Conservation (phyloP, 345 rosid genomes). For the Viola odorata region DNA sequence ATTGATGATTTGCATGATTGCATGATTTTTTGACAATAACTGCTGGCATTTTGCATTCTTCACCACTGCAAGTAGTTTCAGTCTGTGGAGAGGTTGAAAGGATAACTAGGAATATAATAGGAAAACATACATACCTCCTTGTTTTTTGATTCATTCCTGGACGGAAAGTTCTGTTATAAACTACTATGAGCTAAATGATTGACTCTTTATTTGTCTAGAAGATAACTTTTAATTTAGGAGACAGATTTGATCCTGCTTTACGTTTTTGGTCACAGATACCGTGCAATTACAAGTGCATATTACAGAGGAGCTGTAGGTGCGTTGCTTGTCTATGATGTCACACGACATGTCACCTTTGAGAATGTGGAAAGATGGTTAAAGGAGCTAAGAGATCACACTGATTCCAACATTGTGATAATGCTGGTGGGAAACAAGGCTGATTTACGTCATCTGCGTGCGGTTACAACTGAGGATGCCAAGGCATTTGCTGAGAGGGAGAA, state of each 20-base stretch:
- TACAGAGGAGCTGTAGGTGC: constrained; percentile 28
- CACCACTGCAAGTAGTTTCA: background rate
- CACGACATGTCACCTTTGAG: constrained; percentile 26
- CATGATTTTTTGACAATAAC: no score
- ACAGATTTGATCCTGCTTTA: constrained; percentile 1
- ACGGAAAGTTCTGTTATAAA: background rate
- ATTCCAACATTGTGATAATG: constrained; percentile 25
- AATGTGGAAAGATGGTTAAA: constrained; percentile 29
- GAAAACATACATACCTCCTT: background rate
- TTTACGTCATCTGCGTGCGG: constrained; percentile 23
- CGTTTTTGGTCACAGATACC: constrained; percentile 14
- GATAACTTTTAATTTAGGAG: background rate
- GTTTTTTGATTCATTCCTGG: background rate
- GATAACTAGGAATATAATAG: background rate
- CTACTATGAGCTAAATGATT: background rate
- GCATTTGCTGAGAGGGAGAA: constrained; percentile 26
- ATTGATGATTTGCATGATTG: no score
- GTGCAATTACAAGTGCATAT: constrained; percentile 24
- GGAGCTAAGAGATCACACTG: constrained; percentile 27
- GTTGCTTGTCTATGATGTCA: constrained; percentile 24
- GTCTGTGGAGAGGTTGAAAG: background rate
- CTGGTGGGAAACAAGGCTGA: constrained; percentile 29
- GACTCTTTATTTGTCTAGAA: no score
- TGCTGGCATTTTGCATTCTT: no score
- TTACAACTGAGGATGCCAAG: constrained; percentile 17